Conservation (phyloP, 192 early-diverging fungal species). For the Umbelopsis isabellina region DNA sequence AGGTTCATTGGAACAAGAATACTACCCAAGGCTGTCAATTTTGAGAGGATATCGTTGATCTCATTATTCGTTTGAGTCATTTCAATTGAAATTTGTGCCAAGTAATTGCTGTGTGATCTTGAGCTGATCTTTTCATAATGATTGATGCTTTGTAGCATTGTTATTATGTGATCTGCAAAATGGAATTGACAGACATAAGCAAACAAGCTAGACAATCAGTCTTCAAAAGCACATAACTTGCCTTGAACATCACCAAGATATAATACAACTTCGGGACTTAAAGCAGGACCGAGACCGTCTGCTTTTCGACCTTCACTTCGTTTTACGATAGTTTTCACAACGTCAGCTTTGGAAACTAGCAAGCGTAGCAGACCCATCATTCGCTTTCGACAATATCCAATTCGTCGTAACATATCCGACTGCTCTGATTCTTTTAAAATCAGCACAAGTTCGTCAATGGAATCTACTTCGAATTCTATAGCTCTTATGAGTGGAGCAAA, state of each 20-base stretch:
- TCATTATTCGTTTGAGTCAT: slow-evolving; percentile 62
- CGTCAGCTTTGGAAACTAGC: slow-evolving; percentile 73
- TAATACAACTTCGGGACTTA: slow-evolving; percentile 63
- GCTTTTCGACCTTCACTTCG: slow-evolving; percentile 42
- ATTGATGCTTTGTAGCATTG: slow-evolving; percentile 77
- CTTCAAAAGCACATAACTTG: slow-evolving; percentile 6
- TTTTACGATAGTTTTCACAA: slow-evolving; percentile 76
- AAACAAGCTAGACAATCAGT: not conserved
- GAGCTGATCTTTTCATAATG: slow-evolving; percentile 77
- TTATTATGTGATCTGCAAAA: slow-evolving; percentile 69
- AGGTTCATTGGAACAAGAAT: slow-evolving; percentile 65
- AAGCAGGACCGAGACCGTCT: slow-evolving; percentile 20
- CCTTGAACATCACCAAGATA: slow-evolving; percentile 81
- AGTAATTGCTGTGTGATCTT: slow-evolving; percentile 73
- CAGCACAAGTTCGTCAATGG: slow-evolving; percentile 93
- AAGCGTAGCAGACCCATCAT: slow-evolving; percentile 73
- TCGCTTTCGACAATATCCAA: slow-evolving; percentile 72
- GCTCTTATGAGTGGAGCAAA: slow-evolving; percentile 84
- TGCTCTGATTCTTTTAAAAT: slow-evolving; percentile 91
- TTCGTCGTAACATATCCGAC: slow-evolving; percentile 76
- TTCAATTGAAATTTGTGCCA: slow-evolving; percentile 79
- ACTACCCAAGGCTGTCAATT: slow-evolving; percentile 54
- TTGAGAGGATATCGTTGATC: slow-evolving; percentile 55
- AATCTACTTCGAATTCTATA: slow-evolving; percentile 94
- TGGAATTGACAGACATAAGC: not conserved